Percentiles rank a stretch among this genome's conserved stretches.
phyloP scores from a whole-genome alignment of 306 rosid genomes.

The Quercus parvula region DNA sequence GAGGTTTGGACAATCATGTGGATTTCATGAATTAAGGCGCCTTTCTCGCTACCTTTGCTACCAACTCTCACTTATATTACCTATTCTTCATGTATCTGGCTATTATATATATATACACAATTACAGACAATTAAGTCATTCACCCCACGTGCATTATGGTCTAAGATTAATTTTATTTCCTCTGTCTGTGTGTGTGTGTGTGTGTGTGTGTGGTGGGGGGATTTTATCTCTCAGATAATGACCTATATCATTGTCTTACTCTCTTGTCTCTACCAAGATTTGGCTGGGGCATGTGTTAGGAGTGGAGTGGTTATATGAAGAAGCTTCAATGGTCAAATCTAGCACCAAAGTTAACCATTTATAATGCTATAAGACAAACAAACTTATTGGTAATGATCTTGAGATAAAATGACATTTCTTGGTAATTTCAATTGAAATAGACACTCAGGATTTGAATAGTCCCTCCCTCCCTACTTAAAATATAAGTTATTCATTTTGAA shows the following conservation, averaged over 20 bases:
- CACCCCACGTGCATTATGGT: not conserved
- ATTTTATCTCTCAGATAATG: not conserved
- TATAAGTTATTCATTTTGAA: no score
- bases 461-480: no score
- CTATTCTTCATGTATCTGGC: not conserved
- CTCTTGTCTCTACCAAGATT: not conserved
- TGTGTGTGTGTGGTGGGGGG: not conserved
- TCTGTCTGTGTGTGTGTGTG: not conserved
- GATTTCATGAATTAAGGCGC: conserved; percentile 29
- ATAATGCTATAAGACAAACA: not conserved
- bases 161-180: not conserved
- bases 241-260: not conserved
- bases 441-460: no score
- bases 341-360: not conserved
- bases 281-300: not conserved
- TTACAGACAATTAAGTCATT: not conserved
- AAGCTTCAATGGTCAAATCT: not conserved
- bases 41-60: conserved; percentile 10
- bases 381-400: not conserved
- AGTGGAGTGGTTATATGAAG: not conserved
- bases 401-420: no score
- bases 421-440: no score
- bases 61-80: not conserved
- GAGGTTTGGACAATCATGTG: not conserved
- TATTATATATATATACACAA: not conserved